A percentile compares a stretch with the other conserved stretches of the same genome.
Evolutionary conservation across 352 stramenopile species (phyloP).

Genomic region (Nothophytophthora sp.): DNA sequence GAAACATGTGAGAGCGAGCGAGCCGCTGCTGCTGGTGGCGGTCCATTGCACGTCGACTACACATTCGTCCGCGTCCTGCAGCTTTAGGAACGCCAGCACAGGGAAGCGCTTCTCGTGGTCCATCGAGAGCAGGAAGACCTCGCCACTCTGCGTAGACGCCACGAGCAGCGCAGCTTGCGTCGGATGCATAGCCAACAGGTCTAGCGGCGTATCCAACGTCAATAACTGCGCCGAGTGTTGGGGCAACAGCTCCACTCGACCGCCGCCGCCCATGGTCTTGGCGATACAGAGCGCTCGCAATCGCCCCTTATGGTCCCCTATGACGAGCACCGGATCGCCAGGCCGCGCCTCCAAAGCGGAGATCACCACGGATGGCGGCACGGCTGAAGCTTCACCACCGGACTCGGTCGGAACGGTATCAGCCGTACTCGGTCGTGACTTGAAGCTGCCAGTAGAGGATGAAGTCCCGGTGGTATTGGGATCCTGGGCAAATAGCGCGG

Average conservation of each 20-base stretch:
- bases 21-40: constrained; percentile 18
- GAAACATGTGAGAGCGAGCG: constrained; percentile 58
- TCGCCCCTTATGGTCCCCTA: constrained; percentile 59
- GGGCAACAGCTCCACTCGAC: constrained; percentile 58
- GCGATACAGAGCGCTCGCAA: constrained; percentile 56
- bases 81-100: constrained; percentile 51
- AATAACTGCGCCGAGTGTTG: constrained; percentile 63
- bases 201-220: constrained; percentile 25
- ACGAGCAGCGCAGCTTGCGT: constrained; percentile 54
- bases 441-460: not conserved
- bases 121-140: constrained; percentile 62
- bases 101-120: constrained; percentile 75
- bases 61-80: constrained; percentile 36
- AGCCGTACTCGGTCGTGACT: constrained; percentile 19
- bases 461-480: constrained; percentile 3
- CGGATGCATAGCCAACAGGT: constrained; percentile 62
- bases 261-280: constrained; percentile 47
- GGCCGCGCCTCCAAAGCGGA: constrained; percentile 45
- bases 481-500: constrained; percentile 38
- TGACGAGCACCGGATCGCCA: constrained; percentile 58
- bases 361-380: constrained; percentile 30
- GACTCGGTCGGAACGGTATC: not conserved
- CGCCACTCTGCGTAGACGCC: constrained; percentile 44
- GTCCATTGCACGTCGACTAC: constrained; percentile 70
- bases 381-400: not conserved